Evolutionary conservation across 2,329 filamentous ascomycete species (phyloP).

Genomic region (Cryphonectria parasitica): DNA sequence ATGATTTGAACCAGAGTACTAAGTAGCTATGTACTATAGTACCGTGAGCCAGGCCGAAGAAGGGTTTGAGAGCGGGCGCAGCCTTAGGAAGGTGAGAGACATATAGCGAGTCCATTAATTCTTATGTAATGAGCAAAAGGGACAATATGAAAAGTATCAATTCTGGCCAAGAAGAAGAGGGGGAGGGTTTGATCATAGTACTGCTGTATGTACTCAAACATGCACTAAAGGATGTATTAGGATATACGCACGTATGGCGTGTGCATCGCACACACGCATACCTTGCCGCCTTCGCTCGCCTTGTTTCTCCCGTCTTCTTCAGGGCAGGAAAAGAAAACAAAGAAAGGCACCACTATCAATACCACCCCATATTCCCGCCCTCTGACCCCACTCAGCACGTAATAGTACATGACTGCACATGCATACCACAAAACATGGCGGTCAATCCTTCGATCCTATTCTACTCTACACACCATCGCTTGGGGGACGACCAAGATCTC

Average conservation of each 20-base stretch:
- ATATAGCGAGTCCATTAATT: neutral
- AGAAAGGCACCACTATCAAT: neutral
- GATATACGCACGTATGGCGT: neutral
- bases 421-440: neutral
- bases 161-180: too few relatives aligned
- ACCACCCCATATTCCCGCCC: neutral
- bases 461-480: constrained; percentile 9
- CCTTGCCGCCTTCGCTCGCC: neutral
- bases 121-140: neutral
- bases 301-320: neutral
- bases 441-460: constrained; percentile 4
- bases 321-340: neutral
- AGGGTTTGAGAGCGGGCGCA: neutral
- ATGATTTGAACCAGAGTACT: neutral
- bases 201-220: neutral
- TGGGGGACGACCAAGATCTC: constrained; percentile 1
- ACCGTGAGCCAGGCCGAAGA: neutral
- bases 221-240: neutral
- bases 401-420: neutral
- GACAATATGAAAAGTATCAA: neutral
- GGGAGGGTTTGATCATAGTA: neutral
- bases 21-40: neutral
- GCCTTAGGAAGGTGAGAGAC: neutral
- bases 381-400: neutral
- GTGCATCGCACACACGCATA: too few relatives aligned